Conservation (phyloP, 345 rosid genomes). For the Salix koriyanagi region DNA sequence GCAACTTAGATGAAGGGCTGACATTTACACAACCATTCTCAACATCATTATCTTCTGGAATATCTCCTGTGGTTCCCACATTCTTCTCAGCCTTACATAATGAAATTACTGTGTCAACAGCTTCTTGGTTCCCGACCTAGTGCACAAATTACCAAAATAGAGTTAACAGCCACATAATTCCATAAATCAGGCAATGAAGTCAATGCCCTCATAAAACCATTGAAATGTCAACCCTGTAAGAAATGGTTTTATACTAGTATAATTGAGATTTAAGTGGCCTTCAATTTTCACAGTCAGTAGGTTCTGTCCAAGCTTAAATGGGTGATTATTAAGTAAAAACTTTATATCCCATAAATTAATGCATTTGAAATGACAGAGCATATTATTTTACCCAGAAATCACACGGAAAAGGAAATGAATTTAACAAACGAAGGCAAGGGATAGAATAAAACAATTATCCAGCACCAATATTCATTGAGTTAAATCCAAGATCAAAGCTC, state of each 20-base stretch:
- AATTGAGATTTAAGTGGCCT: background rate
- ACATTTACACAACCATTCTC: constrained; percentile 43
- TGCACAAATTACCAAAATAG: background rate
- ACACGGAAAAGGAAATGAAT: background rate
- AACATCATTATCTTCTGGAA: constrained; percentile 23
- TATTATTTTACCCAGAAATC: background rate
- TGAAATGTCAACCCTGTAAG: background rate
- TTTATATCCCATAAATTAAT: too few species aligned
- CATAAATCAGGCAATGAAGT: background rate
- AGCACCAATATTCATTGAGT: background rate
- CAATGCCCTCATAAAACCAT: background rate
- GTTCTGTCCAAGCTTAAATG: too few species aligned
- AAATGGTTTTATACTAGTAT: background rate
- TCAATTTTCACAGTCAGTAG: background rate
- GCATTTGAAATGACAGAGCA: background rate
- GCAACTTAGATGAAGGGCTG: constrained; percentile 63
- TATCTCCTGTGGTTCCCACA: constrained; percentile 9
- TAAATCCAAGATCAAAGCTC: background rate
- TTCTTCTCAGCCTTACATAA: constrained; percentile 35
- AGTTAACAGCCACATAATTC: constrained; percentile 1
- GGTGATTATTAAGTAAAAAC: too few species aligned
- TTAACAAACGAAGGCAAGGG: background rate
- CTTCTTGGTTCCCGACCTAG: constrained; percentile 75
- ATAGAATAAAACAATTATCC: background rate
- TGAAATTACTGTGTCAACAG: constrained; percentile 42